Evolutionary conservation across 106 monocot genomes (phyloP).

Genomic region (Posidonia australis): DNA sequence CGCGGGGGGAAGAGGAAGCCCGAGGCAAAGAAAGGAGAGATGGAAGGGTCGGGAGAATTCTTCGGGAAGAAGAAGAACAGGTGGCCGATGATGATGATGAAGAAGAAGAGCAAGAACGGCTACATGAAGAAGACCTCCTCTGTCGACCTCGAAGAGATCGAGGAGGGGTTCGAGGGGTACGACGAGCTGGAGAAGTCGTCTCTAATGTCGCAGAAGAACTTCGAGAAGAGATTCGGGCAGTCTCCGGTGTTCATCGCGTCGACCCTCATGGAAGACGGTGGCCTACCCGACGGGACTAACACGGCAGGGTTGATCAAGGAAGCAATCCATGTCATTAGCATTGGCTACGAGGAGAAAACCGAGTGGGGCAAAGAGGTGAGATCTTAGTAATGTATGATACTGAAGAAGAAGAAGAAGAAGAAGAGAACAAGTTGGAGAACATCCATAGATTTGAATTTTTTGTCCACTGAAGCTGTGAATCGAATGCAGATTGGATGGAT

Average conservation of each 20-base stretch:
- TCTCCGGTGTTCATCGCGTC: constrained; percentile 90
- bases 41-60: constrained; percentile 7
- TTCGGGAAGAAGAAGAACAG: constrained; percentile 27
- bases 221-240: constrained; percentile 91
- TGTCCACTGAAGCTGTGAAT: not conserved
- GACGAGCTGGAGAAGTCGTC: constrained; percentile 77
- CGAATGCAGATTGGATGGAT: constrained; percentile 81
- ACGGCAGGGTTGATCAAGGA: constrained; percentile 52
- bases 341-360: constrained; percentile 80
- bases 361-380: constrained; percentile 93
- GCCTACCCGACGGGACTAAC: constrained; percentile 47
- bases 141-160: constrained; percentile 71
- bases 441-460: not conserved
- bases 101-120: constrained; percentile 3
- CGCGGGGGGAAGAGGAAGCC: constrained; percentile 30
- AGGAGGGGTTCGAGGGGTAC: constrained; percentile 89
- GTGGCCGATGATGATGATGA: not conserved
- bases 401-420: no score
- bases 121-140: constrained; percentile 26
- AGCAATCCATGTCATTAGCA: constrained; percentile 85
- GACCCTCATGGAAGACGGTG: constrained; percentile 83
- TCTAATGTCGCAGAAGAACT: constrained; percentile 93
- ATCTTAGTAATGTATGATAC: not conserved
- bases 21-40: constrained; percentile 28
- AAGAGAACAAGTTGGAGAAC: no score